These are phyloP conservation scores for Bipolaris bicolor DNA, from an alignment of 2,329 filamentous ascomycete species.

Conservation along the genomic window DNA sequence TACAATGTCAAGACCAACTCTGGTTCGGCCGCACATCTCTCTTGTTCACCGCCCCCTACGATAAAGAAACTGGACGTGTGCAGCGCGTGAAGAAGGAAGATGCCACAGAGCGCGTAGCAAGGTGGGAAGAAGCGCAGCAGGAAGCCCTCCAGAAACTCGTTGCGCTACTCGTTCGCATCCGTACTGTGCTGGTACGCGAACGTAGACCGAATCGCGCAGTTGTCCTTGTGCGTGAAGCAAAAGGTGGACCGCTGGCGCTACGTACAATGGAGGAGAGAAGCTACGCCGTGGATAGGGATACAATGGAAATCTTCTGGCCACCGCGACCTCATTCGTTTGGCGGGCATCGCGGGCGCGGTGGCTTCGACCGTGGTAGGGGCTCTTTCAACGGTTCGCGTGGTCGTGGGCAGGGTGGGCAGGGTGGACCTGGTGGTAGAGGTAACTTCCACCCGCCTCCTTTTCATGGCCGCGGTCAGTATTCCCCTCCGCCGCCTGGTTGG, in stretches of 20 bases:
- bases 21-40: constrained; percentile 42
- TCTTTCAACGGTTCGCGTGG: constrained; percentile 1
- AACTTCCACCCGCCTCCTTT: neutral
- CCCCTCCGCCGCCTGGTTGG: neutral
- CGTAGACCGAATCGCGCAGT: constrained; percentile 20
- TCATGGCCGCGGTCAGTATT: neutral
- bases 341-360: constrained; percentile 1
- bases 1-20: constrained; percentile 35
- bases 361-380: constrained; percentile 1
- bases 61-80: constrained; percentile 19
- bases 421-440: neutral
- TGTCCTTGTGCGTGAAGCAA: constrained; percentile 26
- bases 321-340: neutral
- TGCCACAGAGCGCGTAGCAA: constrained; percentile 21
- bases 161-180: constrained; percentile 22
- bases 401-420: constrained; percentile 2
- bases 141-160: constrained; percentile 32
- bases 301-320: constrained; percentile 25
- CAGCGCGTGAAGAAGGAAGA: constrained; percentile 24
- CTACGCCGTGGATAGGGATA: constrained; percentile 19
- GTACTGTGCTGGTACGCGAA: constrained; percentile 19
- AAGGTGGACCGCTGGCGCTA: constrained; percentile 23
- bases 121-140: constrained; percentile 34
- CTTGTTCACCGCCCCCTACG: constrained; percentile 31
- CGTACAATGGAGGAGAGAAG: constrained; percentile 24